phyloP scores from a whole-genome alignment of 2,329 filamentous ascomycete species.

The Paecilomyces fulvus region DNA sequence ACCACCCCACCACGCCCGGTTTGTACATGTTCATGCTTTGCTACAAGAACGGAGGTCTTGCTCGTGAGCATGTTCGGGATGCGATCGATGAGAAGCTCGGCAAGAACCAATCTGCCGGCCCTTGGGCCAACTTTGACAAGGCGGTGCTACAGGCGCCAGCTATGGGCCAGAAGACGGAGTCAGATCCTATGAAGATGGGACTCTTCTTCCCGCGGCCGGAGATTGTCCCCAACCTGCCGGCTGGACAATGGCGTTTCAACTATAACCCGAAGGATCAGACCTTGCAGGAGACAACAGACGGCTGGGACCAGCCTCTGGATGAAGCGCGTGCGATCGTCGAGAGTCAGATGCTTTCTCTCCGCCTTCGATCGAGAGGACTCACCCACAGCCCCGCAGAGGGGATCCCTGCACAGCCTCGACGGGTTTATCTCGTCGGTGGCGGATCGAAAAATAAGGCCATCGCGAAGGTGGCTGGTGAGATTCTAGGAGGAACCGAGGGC shows the following conservation, averaged over 20 bases:
- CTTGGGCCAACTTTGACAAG: constrained; percentile 76
- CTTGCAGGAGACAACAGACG: constrained; percentile 45
- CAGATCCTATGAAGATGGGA: constrained; percentile 67
- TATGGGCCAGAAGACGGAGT: constrained; percentile 51
- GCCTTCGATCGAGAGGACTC: constrained; percentile 71
- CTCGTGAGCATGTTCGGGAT: constrained; percentile 83
- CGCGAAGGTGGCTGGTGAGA: constrained; percentile 72
- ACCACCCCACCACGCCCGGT: constrained; percentile 81
- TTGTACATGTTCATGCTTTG: constrained; percentile 99
- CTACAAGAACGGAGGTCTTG: constrained; percentile 96
- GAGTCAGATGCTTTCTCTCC: constrained; percentile 87
- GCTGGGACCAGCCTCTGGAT: constrained; percentile 51
- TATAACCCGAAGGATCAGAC: constrained; percentile 42
- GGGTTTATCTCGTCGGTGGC: constrained; percentile 91
- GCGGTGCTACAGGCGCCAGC: constrained; percentile 59
- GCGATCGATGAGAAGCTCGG: constrained; percentile 52
- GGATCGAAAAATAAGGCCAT: constrained; percentile 87
- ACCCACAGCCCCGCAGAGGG: constrained; percentile 49
- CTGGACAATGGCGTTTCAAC: constrained; percentile 79
- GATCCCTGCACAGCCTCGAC: constrained; percentile 73
- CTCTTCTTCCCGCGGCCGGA: constrained; percentile 95
- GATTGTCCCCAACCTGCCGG: constrained; percentile 83
- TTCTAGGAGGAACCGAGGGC: constrained; percentile 80
- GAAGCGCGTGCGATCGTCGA: constrained; percentile 86
- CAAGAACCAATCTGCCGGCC: constrained; percentile 38